These are phyloP conservation scores for Arabidopsis thaliana DNA, from an alignment of 345 rosid species.

Conservation along the genomic window DNA sequence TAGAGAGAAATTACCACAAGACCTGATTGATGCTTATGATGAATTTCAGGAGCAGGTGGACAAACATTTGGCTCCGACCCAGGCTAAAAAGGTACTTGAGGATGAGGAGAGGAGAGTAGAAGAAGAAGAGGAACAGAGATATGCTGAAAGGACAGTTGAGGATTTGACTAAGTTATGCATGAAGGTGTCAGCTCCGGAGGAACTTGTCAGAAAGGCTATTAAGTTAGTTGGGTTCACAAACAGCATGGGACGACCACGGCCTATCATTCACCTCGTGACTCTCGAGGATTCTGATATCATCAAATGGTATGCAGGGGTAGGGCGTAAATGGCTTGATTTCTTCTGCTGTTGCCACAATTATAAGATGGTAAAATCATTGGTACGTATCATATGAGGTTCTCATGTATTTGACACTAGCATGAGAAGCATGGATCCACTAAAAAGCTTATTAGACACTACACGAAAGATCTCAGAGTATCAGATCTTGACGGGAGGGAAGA, in stretches of 20 bases:
- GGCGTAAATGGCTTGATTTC: conserved; percentile 89
- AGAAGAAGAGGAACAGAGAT: conserved; percentile 70
- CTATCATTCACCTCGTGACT: conserved; percentile 64
- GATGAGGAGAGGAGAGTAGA: conserved; percentile 65
- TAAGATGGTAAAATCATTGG: conserved; percentile 77
- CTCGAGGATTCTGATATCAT: conserved; percentile 87
- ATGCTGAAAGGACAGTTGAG: conserved; percentile 69
- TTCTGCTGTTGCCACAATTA: conserved; percentile 94
- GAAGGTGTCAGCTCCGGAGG: conserved; percentile 83
- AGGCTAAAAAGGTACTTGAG: conserved; percentile 65
- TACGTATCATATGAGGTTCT: conserved; percentile 85
- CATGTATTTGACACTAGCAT: conserved; percentile 90
- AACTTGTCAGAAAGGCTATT: conserved; percentile 81
- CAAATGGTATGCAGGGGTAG: conserved; percentile 95
- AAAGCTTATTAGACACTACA: conserved; percentile 76
- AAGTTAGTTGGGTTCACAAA: conserved; percentile 88
- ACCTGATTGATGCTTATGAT: conserved; percentile 79
- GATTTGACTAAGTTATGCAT: conserved; percentile 79
- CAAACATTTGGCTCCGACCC: conserved; percentile 66
- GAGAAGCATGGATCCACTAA: conserved; percentile 93
- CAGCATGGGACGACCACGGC: conserved; percentile 90
- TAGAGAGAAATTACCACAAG: conserved; percentile 76
- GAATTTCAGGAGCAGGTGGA: conserved; percentile 80
- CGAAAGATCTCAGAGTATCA: conserved; percentile 72
- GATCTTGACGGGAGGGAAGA: conserved; percentile 62